Percentiles rank a stretch among this genome's conserved stretches.
Conservation (phyloP, 441 rosid species). For the Aquilaria agallochum region DNA sequence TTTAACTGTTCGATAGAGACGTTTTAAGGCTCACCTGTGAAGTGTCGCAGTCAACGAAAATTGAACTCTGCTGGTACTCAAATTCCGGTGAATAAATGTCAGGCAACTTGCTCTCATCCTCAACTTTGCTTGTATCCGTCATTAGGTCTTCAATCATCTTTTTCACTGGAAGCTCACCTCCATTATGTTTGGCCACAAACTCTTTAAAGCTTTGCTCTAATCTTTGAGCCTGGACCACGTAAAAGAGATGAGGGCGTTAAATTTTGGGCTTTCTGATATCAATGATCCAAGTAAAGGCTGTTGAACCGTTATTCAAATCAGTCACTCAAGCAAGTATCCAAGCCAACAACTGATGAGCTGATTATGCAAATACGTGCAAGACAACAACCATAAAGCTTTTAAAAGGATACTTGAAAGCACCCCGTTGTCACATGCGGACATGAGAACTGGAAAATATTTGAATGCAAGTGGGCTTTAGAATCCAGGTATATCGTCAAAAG, state of each 20-base stretch:
- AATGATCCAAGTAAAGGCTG: neutral
- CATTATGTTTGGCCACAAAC: conserved; percentile 27
- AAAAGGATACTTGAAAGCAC: too few relatives aligned
- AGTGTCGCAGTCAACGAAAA: conserved; percentile 41
- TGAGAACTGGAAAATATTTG: too few relatives aligned
- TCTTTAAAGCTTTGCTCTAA: conserved; percentile 40
- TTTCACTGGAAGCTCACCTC: conserved; percentile 38
- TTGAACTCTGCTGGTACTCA: conserved; percentile 50
- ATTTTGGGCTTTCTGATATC: neutral
- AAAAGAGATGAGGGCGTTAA: neutral
- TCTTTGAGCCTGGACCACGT: conserved; percentile 40
- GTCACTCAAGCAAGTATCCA: too few relatives aligned
- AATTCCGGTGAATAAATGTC: conserved; percentile 31
- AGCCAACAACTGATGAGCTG: too few relatives aligned
- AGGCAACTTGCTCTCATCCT: conserved; percentile 37
- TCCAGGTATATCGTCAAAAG: too few relatives aligned
- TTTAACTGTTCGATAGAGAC: neutral
- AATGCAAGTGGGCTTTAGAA: too few relatives aligned
- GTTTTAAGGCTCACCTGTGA: conserved; percentile 24
- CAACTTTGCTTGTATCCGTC: conserved; percentile 48
- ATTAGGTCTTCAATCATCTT: conserved; percentile 54
- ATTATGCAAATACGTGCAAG: too few relatives aligned
- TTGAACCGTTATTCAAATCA: neutral
- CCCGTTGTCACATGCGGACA: too few relatives aligned
- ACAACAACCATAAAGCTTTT: too few relatives aligned